Base-by-base conservation (phyloP, 495 filamentous ascomycete genomes). In the Trichoderma virens region DNA sequence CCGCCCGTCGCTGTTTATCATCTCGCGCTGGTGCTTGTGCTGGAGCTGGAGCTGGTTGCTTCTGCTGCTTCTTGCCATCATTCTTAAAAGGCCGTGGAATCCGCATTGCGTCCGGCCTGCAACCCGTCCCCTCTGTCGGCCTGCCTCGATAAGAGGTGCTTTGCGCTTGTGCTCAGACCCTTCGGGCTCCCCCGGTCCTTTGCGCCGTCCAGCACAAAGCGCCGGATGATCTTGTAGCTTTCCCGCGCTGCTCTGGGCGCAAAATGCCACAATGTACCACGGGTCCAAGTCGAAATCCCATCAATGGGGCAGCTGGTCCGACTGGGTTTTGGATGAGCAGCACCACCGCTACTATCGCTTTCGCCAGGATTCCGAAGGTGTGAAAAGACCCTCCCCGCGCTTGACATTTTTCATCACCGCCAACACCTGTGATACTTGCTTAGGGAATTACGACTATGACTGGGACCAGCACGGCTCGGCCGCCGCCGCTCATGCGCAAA, bases 391-490 rank as follows among this genome's bases (percentile, higher is more conserved):
- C 31, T 38, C 59, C 59, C 31, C 35, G 35, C 59, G 59, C 59
- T 39, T 38, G 31, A 25, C 7, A 23, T 9, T 39, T 61, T 31
- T 35, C 59, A 34, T 61, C 31, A 38, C 51, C 25, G 27, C 51
- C 51, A 56, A 56, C 51, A 30, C 51, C 25, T 56, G 27, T 56
- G 51, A 6, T 30, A 18, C 27, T 27, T 56, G n/a, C 30, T n/a
- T 54, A 64, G 62, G 62, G 16, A 35, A 64, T 9, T 64, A 38
- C 23, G 62, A 64, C 62, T 64, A 59, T 30, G 62, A 64, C 7
- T 64, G 61, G 61, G 61, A 43, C 25, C 41, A 30, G 35, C 35
- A 11, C 23, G 25, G 9, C 23, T 38, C 31, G n/a, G 61, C 35
- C 32, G 32, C 61, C 7, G 18, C 61, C n/a, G 35, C 31, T 18